These are phyloP conservation scores for Penicillium sp. DNA, from an alignment of 2,329 filamentous ascomycete genomes.

Conservation along the genomic window DNA sequence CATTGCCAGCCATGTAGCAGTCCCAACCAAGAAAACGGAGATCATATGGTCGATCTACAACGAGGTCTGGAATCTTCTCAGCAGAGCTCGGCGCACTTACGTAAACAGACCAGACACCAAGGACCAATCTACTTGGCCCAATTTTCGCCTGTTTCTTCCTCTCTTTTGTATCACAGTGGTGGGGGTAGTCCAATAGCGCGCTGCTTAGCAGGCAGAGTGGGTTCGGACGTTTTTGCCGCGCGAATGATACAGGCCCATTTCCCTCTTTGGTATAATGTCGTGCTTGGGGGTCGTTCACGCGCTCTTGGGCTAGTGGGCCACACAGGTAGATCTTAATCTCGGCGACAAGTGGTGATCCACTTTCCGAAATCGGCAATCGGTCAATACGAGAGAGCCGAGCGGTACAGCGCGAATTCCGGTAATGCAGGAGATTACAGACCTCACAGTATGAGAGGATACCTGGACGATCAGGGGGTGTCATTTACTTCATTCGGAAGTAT, in stretches of 20 bases:
- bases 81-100: neutral
- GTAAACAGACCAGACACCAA: neutral
- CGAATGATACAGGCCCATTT: neutral
- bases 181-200: neutral
- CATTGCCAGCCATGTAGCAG: neutral
- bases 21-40: neutral
- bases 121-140: neutral
- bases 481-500: neutral
- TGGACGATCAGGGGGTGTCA: neutral
- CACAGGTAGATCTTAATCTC: constrained; percentile 10
- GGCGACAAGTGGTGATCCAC: constrained; percentile 1
- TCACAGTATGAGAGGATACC: neutral
- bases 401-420: neutral
- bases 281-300: neutral
- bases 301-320: neutral
- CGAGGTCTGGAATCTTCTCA: neutral
- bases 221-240: neutral
- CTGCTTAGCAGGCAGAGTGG: constrained; percentile 9
- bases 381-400: neutral
- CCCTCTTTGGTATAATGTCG: neutral
- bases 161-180: neutral
- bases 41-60: neutral
- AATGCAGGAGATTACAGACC: neutral
- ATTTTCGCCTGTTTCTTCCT: neutral
- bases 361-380: neutral